Base-by-base conservation (phyloP, 148 eudicot species). In the Silene latifolia region DNA sequence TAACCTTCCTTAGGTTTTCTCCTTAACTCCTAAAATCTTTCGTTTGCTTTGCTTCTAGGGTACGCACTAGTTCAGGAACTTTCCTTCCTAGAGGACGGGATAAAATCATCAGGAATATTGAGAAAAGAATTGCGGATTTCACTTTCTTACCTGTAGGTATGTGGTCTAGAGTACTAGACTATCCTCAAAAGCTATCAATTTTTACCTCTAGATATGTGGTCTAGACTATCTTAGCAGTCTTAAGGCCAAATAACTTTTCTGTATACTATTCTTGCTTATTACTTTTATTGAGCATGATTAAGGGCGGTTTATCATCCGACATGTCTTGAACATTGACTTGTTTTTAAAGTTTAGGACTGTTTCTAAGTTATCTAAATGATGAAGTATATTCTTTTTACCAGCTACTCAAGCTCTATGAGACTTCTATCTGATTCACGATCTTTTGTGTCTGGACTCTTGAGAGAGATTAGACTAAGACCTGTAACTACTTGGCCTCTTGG, bases 41-140 rank as follows among this genome's bases (percentile, higher is more conserved):
- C 46, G 32, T 29, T 4, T 42, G 63, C 10, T n/a, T 72, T 61
- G 57, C 18, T 60, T 84, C 70, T 76, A 93, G 98, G 82, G 97
- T 91, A 24, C 94, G 98, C 48, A 93, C 98, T 5, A 93, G 98
- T 80, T 93, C 97, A 67, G 98, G 98, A 56, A 91, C 97, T 68
- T 93, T 93, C 80, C 86, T 93, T 70, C 71, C 82, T 18, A 78
- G 98, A 82, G 98, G 98, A 74, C 88, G 85, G 60, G 98, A 93
- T 82, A 91, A 89, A 74, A 82, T 79, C 72, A 78, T 91, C 68
- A 72, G 87, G 72, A 72, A 63, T 24, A 91, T 93, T 63, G 98
- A 93, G 87, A 90, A 93, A 77, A 86, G 91, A 82, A 89, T 93
- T 83, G 98, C 98, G 64, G 98, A 93, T 83, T 93, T 91, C 78